A percentile compares a stretch with the other conserved stretches of the same genome.
These are phyloP conservation scores for Cyclotella choctawhatcheeana DNA, from an alignment of 108 stramenopile genomes.

Conservation along the genomic window DNA sequence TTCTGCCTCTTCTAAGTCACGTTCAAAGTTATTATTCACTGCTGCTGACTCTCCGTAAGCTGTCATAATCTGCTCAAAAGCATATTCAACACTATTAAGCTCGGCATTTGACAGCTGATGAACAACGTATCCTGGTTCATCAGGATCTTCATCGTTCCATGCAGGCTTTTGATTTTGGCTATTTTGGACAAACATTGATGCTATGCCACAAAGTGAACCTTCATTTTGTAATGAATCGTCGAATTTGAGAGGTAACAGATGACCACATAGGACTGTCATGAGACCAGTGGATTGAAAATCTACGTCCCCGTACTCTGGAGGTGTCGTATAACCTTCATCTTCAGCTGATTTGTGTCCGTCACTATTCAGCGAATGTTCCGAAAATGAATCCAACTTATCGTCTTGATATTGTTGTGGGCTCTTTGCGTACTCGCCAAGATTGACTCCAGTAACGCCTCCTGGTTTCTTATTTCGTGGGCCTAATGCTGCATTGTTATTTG, in stretches of 20 bases:
- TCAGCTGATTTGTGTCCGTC: constrained; percentile 26
- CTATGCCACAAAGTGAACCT: constrained; percentile 10
- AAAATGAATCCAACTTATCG: constrained; percentile 11
- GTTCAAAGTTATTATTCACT: constrained; percentile 64
- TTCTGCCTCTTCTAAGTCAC: constrained; percentile 78
- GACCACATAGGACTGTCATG: constrained; percentile 79
- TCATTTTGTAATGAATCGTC: constrained; percentile 30
- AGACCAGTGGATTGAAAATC: constrained; percentile 56
- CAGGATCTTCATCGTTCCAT: constrained; percentile 82
- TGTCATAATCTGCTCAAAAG: constrained; percentile 72
- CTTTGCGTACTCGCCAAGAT: constrained; percentile 54
- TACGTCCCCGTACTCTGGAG: constrained; percentile 20
- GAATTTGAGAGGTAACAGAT: constrained; percentile 69
- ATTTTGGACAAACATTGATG: constrained; percentile 22
- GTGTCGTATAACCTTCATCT: constrained; percentile 18
- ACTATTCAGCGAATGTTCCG: constrained; percentile 8
- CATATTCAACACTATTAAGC: constrained; percentile 68
- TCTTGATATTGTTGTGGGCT: constrained; percentile 6
- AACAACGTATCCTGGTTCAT: constrained; percentile 81
- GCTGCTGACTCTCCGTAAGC: constrained; percentile 45
- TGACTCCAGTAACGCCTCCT: constrained; percentile 80
- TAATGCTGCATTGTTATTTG: constrained; percentile 44
- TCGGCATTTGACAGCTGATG: constrained; percentile 66
- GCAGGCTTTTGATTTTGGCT: constrained; percentile 26
- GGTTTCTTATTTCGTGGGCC: constrained; percentile 71